Conservation (phyloP, 179 eudicot genomes). For the Drosera spatulata region DNA sequence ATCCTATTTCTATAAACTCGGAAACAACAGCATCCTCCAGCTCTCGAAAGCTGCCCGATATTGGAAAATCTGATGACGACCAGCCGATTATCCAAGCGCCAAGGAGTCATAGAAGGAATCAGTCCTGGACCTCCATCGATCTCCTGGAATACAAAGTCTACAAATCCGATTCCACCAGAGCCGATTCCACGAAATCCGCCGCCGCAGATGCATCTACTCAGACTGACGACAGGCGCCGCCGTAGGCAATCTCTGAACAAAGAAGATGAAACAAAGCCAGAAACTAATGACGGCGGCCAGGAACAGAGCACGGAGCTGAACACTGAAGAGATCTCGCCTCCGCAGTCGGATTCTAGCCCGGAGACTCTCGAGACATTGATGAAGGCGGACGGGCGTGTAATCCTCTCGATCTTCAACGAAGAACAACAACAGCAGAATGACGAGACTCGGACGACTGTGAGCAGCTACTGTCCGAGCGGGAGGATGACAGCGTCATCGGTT, state of each 20-base stretch:
- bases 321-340: conserved; percentile 77
- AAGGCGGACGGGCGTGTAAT: conserved; percentile 32
- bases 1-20: conserved; percentile 13
- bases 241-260: conserved; percentile 16
- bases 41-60: conserved; percentile 9
- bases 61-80: conserved; percentile 3
- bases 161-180: conserved; percentile 33
- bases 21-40: conserved; percentile 28
- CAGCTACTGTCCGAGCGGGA: conserved; percentile 28
- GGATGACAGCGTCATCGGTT: conserved; percentile 54
- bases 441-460: background rate
- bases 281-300: background rate
- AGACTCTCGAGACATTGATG: conserved; percentile 71
- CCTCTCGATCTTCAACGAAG: too few relatives aligned
- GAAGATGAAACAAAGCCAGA: conserved; percentile 9
- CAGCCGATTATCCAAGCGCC: conserved; percentile 1
- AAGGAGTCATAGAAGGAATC: conserved; percentile 41
- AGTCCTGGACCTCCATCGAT: conserved; percentile 60
- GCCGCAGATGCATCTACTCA: conserved; percentile 76
- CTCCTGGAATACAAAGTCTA: conserved; percentile 62
- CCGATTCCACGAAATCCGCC: conserved; percentile 26
- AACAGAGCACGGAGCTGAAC: conserved; percentile 35
- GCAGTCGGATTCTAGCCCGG: conserved; percentile 84
- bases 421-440: too few relatives aligned
- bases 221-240: conserved; percentile 58